Evolutionary conservation across 2,329 filamentous ascomycete genomes (phyloP), one percentile per base, ranked within the genome.

Genomic region (Lasiodiplodia sp.): DNA sequence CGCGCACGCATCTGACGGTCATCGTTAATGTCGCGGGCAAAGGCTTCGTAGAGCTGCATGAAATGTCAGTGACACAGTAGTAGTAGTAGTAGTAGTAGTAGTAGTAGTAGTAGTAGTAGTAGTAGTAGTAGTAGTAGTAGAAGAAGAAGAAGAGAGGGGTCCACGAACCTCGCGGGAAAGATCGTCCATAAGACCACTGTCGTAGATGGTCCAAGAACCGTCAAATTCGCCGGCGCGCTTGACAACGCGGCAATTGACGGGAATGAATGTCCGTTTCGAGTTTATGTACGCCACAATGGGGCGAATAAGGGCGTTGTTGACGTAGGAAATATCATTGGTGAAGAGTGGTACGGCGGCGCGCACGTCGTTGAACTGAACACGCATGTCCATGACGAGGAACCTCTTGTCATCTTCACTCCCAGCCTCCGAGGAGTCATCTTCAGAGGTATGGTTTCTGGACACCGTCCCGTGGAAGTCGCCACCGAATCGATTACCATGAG

Each of bases 261-360:
- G 96, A 53, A 99, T 98, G 76, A 97, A 98, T 0, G 95, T 97
- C 76, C 91, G 91, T 78, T 94, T 93, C 52, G 93, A 92, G 80
- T 99, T 99, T 81, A 99, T 98, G 79, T 98, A 99, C 7, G 96
- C 96, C 51, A 99, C 94, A 70, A 99, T 99, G 18, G 96, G 96
- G 4, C 96, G 89, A 44, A 98, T 93, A 4, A 98, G 89, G 1
- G 96, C 94, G 78, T 97, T 96, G 80, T 97, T 98, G 75, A 97
- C 92, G 78, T 98, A 99, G 0, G 93, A 96, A 60, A 98, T 88
- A 76, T 97, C 92, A 18, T 89, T 91, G 1, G 92, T 97, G 82
- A 99, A 98, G 63, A 98, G 87, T 0, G 96, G 96, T 1, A 99
- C 94, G 2, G 92, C 91, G 34, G 96, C 96, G 73, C 94, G 93